Evolutionary conservation across 2,329 filamentous ascomycete species (phyloP), one percentile per base, ranked within the genome.

Genomic region (Fusarium piperis): DNA sequence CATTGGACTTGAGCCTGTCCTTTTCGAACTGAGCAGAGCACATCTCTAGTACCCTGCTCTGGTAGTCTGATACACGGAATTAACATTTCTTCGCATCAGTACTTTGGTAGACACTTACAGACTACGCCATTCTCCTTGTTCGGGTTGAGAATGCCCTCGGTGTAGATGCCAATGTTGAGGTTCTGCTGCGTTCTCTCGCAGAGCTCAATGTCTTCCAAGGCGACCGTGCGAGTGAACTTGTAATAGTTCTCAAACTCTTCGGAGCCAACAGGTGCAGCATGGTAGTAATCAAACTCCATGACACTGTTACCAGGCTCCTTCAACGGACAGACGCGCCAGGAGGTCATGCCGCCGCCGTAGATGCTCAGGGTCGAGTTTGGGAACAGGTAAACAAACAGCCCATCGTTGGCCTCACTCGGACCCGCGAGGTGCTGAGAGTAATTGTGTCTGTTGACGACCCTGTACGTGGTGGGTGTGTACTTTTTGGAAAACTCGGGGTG

Each of bases 231-330:
- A 5, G 88, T 86, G 59, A 89, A 89, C 44, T 83, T 85, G 73
- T 82, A 89, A 70, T 89, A 89, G 7, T 87, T 82, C 64, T 88
- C 85, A 66, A 89, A 89, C 52, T 85, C 84, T n/a, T 87, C 83
- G 6, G 71, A 70, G n/a, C 65, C 8, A 83, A 85, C 0, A 79
- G 80, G 35, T 83, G 64, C 84, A 32, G 81, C 70, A 64, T 89
- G 86, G 70, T 88, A 89, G 68, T 89, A 89, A 72, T 89, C 87
- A 65, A 89, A 89, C 71, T 89, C 86, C 87, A 89, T 89, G 15
- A 85, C 80, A 1, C 85, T 85, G 18, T 86, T 79, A 0, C 83
- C 81, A 0, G 87, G 86, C 26, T 86, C 81, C 1, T 82, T 77
- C 1, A 83, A 85, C 1, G 87, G 87, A 67, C 86, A 86, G 2